These are phyloP conservation scores for Ambrosia trifida DNA, from an alignment of 129 eudicot genomes.

Conservation along the genomic window DNA sequence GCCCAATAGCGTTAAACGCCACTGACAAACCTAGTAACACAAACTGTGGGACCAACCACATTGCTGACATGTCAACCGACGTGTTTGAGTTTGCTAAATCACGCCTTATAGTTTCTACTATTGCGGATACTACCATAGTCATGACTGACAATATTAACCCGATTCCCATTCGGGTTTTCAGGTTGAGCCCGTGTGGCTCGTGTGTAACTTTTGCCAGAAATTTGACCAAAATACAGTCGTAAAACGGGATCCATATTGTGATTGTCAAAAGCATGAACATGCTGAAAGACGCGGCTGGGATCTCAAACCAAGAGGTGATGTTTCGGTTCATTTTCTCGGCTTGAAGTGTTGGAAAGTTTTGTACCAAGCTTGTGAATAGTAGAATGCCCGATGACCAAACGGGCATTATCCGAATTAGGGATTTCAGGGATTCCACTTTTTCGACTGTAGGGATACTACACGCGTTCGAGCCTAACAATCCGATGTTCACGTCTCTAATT, in stretches of 20 bases:
- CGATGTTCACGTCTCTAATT: slow-evolving; percentile 39
- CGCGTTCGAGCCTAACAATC: slow-evolving; percentile 40
- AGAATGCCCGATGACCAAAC: slow-evolving; percentile 58
- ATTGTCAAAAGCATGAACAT: slow-evolving; percentile 36
- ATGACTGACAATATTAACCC: slow-evolving; percentile 35
- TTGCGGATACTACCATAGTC: slow-evolving; percentile 36
- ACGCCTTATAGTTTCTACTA: slow-evolving; percentile 44
- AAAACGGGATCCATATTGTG: slow-evolving; percentile 44
- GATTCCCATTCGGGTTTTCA: slow-evolving; percentile 46
- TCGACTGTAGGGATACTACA: slow-evolving; percentile 58
- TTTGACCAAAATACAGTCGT: slow-evolving; percentile 47
- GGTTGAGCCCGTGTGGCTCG: slow-evolving; percentile 36
- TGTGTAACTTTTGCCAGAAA: slow-evolving; percentile 33
- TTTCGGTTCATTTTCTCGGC: slow-evolving; percentile 45
- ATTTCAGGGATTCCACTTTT: slow-evolving; percentile 57
- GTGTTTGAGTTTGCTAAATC: slow-evolving; percentile 18
- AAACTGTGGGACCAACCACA: slow-evolving; percentile 57
- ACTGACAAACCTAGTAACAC: slow-evolving; percentile 40
- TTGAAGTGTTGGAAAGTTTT: slow-evolving; percentile 45
- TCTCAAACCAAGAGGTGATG: slow-evolving; percentile 32
- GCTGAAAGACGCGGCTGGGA: slow-evolving; percentile 49
- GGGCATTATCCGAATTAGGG: slow-evolving; percentile 50
- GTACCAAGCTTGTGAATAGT: slow-evolving; percentile 7
- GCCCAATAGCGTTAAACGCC: slow-evolving; percentile 43
- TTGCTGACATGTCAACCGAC: slow-evolving; percentile 37